Base-by-base conservation (phyloP, 2,329 filamentous ascomycete species). In the Penicillium sp. region DNA sequence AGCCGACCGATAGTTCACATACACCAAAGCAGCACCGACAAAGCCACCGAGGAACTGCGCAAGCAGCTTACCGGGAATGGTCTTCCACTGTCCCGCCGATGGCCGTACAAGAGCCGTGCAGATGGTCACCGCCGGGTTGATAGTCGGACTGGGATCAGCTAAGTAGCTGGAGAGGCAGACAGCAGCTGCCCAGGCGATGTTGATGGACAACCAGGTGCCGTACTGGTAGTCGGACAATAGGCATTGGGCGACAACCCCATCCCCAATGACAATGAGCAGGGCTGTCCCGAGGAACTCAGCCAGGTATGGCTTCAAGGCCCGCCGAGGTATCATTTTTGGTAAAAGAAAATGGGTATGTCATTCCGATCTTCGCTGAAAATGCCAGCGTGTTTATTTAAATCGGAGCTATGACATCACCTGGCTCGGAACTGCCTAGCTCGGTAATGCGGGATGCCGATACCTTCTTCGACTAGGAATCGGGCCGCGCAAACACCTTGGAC, bases 181-280 rank as follows among this genome's bases (percentile, higher is more conserved):
- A 0, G 66, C 66, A 10, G 64, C 48, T 2, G 66, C 66, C 66
- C 66, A 69, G 29, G 66, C 64, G 5, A 70, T 47, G 51, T 70
- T 70, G 52, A 70, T 70, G 18, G 67, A 70, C 10, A 70, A 31
- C 66, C 66, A 69, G 47, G 66, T 69, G 49, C 66, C 66, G 45
- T 69, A 69, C 16, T 62, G 60, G 50, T 68, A 69, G 45, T 69
- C 63, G 18, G 66, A 69, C 16, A 69, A 57, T 28, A 69, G 52
- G 41, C 63, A 64, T 48, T 69, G 66, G 4, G 66, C 66, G 54
- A 69, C 66, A 5, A 69, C 66, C 23, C 66, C 66, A 45, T 69
- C 66, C 12, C 66, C 66, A 23, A 68, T 65, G 42, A 68, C 65
- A 31, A 69, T 68, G 2, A 69, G 58, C 3, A 69, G 60, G 15